Base-by-base conservation (phyloP, 2,329 filamentous ascomycete species). In the Microsporum canis region DNA sequence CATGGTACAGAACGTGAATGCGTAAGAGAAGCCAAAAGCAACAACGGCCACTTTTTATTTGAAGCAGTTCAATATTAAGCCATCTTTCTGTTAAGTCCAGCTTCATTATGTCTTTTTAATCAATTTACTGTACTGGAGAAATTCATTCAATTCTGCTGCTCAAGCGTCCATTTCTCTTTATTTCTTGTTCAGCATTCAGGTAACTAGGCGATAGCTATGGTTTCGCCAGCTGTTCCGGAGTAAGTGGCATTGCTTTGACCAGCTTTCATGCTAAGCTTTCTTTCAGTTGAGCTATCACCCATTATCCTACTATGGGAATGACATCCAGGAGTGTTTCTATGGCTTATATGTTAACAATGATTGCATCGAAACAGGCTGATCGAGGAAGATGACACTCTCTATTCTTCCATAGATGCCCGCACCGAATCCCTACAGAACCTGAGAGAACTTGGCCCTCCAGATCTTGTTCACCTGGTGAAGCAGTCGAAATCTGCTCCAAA, bases 401-500 rank as follows among this genome's bases (percentile, higher is more conserved):
- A 71, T 64, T 71, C 95, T 69, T 89, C 92, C 59, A 87, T 96
- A 74, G 91, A 96, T 72, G 86, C 91, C 68, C 87, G 94, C 73
- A 95, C 92, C 68, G 94, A 99, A 72, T 88, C 88, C 49, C 83
- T 99, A 43, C 82, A 88, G 67, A 84, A 85, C 56, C 81, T 99
- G 65, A 88, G 94, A 71, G 94, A 99, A 80, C 84, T 99, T 62
- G 94, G 94, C 47, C 94, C 94, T 31, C 94, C 94, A 60, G 94
- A 99, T 75, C 82, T 99, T 33, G 92, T 97, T 43, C 94, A 99
- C 76, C 83, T 99, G 61, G 84, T 96, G 69, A 97, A 96, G 72
- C 83, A 85, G 69, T 81, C 82, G 8, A 77, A 82, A 69, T 84
- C 84, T 71, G 80, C 79, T 60, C 72, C 78, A 23, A 79, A 76